Evolutionary conservation across 345 rosid species (phyloP), one percentile per base, ranked within the genome.

Genomic region (Raphanus raphanistrum): DNA sequence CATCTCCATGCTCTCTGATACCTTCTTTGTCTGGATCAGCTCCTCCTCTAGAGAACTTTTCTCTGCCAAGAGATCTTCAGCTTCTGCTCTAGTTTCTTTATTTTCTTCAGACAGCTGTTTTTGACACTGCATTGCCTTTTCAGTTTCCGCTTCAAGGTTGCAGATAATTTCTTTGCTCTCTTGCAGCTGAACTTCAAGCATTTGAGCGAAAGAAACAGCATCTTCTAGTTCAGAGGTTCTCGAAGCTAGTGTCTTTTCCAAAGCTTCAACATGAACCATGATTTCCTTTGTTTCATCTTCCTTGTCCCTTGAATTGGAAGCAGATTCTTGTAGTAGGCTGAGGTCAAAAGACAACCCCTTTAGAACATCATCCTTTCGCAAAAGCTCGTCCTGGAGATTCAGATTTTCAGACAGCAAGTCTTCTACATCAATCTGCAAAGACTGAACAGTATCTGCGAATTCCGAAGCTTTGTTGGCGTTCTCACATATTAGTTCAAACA

Each of bases 241-340:
- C 35, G 54, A 64, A 27, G 84, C 84, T 66, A 95, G 88, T 70
- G 94, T 85, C 50, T 86, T 86, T 82, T 92, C 97, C 71, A 89
- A 82, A 48, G 86, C 86, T 88, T 88, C 90, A 76, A 89, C 63
- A 48, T 84, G 80, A 78, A 85, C 84, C 78, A 79, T 79, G 82
- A 91, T 80, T 79, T 88, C 92, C 74, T 86, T 87, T 62, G 91
- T 82, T 82, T 88, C 89, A 83, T 92, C 98, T 80, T 90, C 90
- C 79, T 86, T 88, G 79, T 95, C 99, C 72, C 80, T 89, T 13
- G 85, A 81, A 71, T 76, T 88, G 63, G 98, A 92, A 68, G 96
- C 92, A 76, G 99, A 90, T 74, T 92, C 99, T 77, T 94, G 99
- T 78, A 94, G 76, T 73, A 90, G 81, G 82, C 96, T 88, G 64